Evolutionary conservation across 1,284 basidiomycete species (phyloP).

Genomic region (Irpex sp.): DNA sequence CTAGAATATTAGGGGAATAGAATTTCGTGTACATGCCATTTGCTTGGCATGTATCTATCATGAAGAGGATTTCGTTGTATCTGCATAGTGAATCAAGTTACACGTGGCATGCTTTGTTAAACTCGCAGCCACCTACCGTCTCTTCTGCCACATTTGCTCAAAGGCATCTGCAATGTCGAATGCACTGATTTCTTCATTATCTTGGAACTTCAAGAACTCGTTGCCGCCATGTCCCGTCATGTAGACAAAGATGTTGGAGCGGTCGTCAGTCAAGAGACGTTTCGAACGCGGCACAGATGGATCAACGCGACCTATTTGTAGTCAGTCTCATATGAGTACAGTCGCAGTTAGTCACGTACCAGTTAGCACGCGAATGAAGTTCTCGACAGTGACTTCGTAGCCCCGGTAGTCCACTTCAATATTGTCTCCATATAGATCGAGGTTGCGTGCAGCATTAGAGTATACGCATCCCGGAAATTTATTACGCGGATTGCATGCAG

Average conservation of each 20-base stretch:
- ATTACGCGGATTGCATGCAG: slow-evolving; percentile 92
- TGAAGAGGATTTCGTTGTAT: slow-evolving; percentile 97
- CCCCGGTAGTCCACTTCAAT: slow-evolving; percentile 98
- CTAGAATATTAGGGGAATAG: slow-evolving; percentile 94
- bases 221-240: slow-evolving; percentile 98
- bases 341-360: slow-evolving; percentile 42
- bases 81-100: slow-evolving; percentile 35
- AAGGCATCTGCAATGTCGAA: slow-evolving; percentile 96
- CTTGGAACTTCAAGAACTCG: slow-evolving; percentile 98
- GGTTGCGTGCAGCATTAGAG: slow-evolving; percentile 69
- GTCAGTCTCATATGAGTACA: background rate
- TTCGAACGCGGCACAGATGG: slow-evolving; percentile 85
- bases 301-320: slow-evolving; percentile 60
- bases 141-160: slow-evolving; percentile 98
- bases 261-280: slow-evolving; percentile 85
- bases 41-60: slow-evolving; percentile 98
- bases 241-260: slow-evolving; percentile 96
- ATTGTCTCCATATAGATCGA: slow-evolving; percentile 94
- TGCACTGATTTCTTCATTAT: slow-evolving; percentile 96
- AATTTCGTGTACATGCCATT: slow-evolving; percentile 95
- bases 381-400: slow-evolving; percentile 97
- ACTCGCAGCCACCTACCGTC: slow-evolving; percentile 50
- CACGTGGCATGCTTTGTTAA: background rate
- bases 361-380: slow-evolving; percentile 88
- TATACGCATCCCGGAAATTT: slow-evolving; percentile 91